Conservation (phyloP, 495 filamentous ascomycete species). For the Hyaloscypha hepaticicola region DNA sequence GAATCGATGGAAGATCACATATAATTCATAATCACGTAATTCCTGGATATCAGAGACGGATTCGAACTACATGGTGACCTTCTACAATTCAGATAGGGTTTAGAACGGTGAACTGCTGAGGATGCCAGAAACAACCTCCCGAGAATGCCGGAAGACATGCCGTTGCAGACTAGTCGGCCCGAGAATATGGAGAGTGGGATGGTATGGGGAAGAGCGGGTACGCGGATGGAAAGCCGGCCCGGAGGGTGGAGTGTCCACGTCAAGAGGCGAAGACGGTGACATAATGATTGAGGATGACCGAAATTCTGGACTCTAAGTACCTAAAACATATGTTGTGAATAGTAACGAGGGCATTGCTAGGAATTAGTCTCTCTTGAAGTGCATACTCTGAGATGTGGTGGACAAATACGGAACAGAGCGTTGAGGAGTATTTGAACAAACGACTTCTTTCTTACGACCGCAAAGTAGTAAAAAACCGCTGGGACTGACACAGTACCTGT, state of each 20-base stretch:
- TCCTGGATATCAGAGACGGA: background rate
- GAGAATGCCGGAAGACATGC: background rate
- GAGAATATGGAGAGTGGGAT: background rate
- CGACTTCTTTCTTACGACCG: too few relatives aligned
- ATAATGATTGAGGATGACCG: too few relatives aligned
- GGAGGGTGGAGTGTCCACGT: background rate
- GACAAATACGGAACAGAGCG: too few relatives aligned
- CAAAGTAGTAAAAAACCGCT: too few relatives aligned
- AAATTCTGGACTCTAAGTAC: too few relatives aligned
- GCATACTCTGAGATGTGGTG: too few relatives aligned
- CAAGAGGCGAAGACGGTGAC: background rate
- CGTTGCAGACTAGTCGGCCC: background rate
- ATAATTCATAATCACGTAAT: background rate
- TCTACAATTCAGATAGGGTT: too few relatives aligned
- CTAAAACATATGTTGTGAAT: too few relatives aligned
- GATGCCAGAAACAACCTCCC: background rate
- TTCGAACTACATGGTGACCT: background rate
- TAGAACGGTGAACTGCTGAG: background rate
- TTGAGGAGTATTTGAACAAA: too few relatives aligned
- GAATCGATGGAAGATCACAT: background rate
- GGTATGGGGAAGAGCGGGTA: background rate
- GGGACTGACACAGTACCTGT: too few relatives aligned
- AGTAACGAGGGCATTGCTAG: too few relatives aligned
- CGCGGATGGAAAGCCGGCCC: background rate
- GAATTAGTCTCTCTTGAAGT: too few relatives aligned